phyloP scores from a whole-genome alignment of 2,329 filamentous ascomycete genomes.

The Colletotrichum lini region DNA sequence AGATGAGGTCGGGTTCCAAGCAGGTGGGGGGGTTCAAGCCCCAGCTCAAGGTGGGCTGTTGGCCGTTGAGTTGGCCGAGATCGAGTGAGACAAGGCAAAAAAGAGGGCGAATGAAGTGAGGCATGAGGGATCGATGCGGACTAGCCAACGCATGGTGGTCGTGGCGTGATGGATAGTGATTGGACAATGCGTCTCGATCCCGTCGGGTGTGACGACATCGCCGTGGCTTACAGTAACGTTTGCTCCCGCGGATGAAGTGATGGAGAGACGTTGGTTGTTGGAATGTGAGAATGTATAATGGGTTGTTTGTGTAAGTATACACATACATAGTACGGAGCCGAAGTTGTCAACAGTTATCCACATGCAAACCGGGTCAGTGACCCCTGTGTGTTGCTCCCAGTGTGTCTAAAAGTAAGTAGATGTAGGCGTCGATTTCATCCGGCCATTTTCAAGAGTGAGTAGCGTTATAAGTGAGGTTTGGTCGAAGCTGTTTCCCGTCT shows the following conservation, averaged over 20 bases:
- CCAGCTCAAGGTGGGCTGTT: background rate
- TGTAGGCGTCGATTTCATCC: too few species aligned
- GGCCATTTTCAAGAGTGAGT: too few species aligned
- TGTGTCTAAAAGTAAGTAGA: background rate
- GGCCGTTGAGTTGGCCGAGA: constrained; percentile 1
- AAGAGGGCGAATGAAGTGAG: background rate
- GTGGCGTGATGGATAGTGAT: constrained; percentile 26
- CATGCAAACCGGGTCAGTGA: background rate
- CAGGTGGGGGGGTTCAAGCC: background rate
- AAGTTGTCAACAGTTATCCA: background rate
- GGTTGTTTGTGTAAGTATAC: background rate
- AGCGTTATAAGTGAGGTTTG: too few species aligned
- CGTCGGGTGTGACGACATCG: constrained; percentile 31
- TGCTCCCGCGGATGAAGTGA: background rate
- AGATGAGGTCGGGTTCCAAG: background rate
- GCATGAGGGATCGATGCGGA: background rate
- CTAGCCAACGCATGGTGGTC: constrained; percentile 11
- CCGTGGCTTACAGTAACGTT: background rate
- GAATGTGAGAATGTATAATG: too few species aligned
- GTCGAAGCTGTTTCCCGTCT: too few species aligned
- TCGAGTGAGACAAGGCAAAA: background rate
- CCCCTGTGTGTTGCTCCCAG: background rate
- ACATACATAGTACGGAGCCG: too few species aligned
- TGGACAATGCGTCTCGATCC: constrained; percentile 22
- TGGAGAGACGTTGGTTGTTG: background rate